phyloP scores from a whole-genome alignment of 768 basidiomycete genomes.

The Russula foetens region DNA sequence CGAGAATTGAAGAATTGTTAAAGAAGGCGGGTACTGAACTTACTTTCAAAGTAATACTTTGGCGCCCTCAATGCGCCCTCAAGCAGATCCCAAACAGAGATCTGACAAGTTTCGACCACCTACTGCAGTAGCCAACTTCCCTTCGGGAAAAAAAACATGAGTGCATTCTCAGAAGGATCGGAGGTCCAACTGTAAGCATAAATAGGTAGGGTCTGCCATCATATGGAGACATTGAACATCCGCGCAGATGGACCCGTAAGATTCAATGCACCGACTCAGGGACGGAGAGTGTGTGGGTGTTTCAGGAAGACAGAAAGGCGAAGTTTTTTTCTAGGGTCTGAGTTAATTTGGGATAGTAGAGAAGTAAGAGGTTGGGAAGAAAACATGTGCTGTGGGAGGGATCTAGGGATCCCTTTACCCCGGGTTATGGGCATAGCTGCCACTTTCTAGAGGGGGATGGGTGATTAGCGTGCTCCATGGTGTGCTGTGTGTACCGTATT shows the following conservation, averaged over 20 bases:
- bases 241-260: conserved; percentile 9
- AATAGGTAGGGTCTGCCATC: conserved; percentile 2
- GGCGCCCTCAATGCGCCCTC: neutral
- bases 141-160: conserved; percentile 1
- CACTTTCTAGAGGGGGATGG: neutral
- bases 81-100: neutral
- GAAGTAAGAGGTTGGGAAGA: neutral
- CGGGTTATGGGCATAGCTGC: neutral
- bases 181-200: conserved; percentile 11
- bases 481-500: neutral
- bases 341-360: conserved; percentile 2
- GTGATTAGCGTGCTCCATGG: conserved; percentile 2
- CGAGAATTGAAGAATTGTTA: neutral
- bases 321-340: conserved; percentile 14
- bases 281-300: neutral
- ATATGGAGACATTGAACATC: neutral
- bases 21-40: neutral
- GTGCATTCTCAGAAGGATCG: neutral
- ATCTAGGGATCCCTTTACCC: neutral
- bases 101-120: neutral
- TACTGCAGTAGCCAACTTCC: neutral
- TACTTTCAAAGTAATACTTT: too few species aligned
- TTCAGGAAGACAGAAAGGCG: neutral
- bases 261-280: conserved; percentile 11
- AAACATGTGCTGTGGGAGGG: neutral